Evolutionary conservation across 2,329 filamentous ascomycete species (phyloP), one percentile per base, ranked within the genome.

Genomic region (Talaromyces verruculosus): DNA sequence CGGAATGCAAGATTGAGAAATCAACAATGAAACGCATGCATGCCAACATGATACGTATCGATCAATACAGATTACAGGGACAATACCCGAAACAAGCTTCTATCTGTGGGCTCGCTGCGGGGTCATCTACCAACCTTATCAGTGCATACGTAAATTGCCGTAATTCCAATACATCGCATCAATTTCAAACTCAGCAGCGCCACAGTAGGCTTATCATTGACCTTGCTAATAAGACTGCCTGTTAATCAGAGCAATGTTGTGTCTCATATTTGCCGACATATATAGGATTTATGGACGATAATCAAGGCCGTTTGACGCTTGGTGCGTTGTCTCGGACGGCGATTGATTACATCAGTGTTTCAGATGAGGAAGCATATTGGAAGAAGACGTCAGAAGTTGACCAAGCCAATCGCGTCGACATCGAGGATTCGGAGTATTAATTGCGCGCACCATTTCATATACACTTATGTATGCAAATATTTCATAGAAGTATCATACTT

Each of bases 71-170:
- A 35, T 15, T 37, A 57, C 53, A 22, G 10, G 33, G 11, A 37
- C 33, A 60, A 43, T 60, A 43, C 37, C n/a, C 37, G 17, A 45
- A 43, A 43, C 35, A 60, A 30, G 37, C 57, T 60, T 43, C 57
- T 33, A n/a, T 25, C 11, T 43, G 37, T 43, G 57, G 37, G 57
- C 35, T 37, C 57, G 57, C 57, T 60, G 57, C 37, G 57, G 57
- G 57, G 57, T 59, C 43, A 10, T n/a, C 25, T 60, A 60, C 57
- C 57, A 33, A 45, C 57, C 22, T 60, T 45, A 43, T 60, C 39
- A 60, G 25, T 57, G 33, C 33, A 37, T 57, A 11, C 3, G 19
- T 57, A 57, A 37, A 55, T 19, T 55, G 37, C 30, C 7, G 51
- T 35, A 19, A 19, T 37, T 7, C 8, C 28, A 37, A 57, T 57